Evolutionary conservation across 768 basidiomycete genomes (phyloP), one percentile per base, ranked within the genome.

Genomic region (Lactifluus echinatus): DNA sequence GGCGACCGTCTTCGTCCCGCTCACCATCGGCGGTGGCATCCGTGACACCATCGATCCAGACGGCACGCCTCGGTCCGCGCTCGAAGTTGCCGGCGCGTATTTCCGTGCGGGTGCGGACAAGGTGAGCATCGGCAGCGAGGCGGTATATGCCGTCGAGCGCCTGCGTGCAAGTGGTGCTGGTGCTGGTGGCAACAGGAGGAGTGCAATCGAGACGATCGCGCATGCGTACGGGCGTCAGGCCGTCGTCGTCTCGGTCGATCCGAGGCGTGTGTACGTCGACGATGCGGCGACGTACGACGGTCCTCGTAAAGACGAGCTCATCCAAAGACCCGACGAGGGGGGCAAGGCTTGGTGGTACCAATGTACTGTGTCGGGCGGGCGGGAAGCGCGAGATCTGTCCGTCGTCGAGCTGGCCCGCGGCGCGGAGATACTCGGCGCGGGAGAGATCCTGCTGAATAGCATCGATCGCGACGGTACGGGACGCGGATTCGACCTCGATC

Each of bases 91-190:
- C 3, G 87, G 90, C 8, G 83, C 86, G 14, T 99, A 99, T 73
- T 99, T 99, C 73, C 85, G 96, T 31, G 92, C 89, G 4, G 96
- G 96, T 4, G 96, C 96, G 8, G 96, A 99, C 75, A 99, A 99
- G 74, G 94, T 99, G 47, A 93, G 90, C 68, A 93, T 99, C 69
- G 95, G 95, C 17, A 89, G 87, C 28, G 96, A 99, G 64, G 95
- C 96, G 0, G 96, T 98, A 17, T 83, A 87, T 61, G 91, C 93
- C 23, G 93, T 96, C 54, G 95, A 98, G 74, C 82, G 80, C 57
- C 73, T 94, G 62, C 80, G 81, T 37, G 74, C 72, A 63, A 42
- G 14, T 15, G 14, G 7, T 1, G 15, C 21, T 14, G 64, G 66
- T 26, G 75, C 78, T 17, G 72, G 72, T 57, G 76, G 77, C 6